Percentiles rank a stretch among this genome's conserved stretches.
Conservation (phyloP, 805 yeast species). For the Suhomyces vadensis region DNA sequence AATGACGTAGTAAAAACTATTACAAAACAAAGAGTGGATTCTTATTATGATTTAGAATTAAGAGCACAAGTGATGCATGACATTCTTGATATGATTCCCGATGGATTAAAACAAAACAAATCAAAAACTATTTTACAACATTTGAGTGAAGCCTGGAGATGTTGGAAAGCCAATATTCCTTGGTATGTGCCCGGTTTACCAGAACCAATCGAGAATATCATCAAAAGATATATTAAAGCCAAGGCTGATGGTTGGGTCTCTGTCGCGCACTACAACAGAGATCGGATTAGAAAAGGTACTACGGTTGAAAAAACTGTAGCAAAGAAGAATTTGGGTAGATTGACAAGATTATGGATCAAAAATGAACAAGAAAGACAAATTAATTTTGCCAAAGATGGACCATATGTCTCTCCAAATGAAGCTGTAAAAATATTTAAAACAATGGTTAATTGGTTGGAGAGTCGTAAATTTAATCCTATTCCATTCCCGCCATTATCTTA, state of each 20-base stretch:
- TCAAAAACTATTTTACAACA: conserved; percentile 89
- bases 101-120: conserved; percentile 83
- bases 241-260: conserved; percentile 97
- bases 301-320: conserved; percentile 94
- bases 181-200: conserved; percentile 98
- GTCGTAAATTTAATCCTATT: conserved; percentile 78
- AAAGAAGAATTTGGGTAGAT: conserved; percentile 86
- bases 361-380: conserved; percentile 89
- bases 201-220: conserved; percentile 80
- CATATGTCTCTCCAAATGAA: conserved; percentile 79
- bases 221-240: conserved; percentile 86
- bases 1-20: conserved; percentile 91
- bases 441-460: conserved; percentile 89
- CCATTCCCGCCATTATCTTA: conserved; percentile 92
- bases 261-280: conserved; percentile 90
- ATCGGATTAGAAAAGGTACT: conserved; percentile 83
- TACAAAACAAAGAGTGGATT: conserved; percentile 93
- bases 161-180: conserved; percentile 98
- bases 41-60: conserved; percentile 89
- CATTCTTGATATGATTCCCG: conserved; percentile 95
- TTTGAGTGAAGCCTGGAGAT: conserved; percentile 97
- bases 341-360: conserved; percentile 90
- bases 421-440: conserved; percentile 86
- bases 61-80: conserved; percentile 95
- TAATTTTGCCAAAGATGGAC: conserved; percentile 79